These are phyloP conservation scores for Talaromyces nanjingensis DNA, from an alignment of 495 filamentous ascomycete genomes.

Conservation along the genomic window DNA sequence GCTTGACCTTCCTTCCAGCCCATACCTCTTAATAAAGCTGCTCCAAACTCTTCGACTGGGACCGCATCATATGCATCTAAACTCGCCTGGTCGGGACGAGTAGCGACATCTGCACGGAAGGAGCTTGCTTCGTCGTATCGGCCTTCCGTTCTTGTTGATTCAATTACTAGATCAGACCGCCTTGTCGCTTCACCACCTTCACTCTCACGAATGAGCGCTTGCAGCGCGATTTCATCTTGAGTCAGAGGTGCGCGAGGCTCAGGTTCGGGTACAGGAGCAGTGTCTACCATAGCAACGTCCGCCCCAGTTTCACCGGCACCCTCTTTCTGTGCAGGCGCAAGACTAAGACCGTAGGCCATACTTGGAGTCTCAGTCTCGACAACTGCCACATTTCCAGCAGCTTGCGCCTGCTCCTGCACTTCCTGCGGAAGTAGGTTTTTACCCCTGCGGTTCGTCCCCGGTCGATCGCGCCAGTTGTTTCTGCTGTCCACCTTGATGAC, in stretches of 20 bases:
- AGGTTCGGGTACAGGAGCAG: not conserved
- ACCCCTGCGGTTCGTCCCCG: conserved; percentile 39
- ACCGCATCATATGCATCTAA: conserved; percentile 81
- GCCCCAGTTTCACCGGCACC: conserved; percentile 14
- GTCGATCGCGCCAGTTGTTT: conserved; percentile 62
- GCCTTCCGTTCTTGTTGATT: conserved; percentile 23
- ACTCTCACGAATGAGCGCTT: conserved; percentile 61
- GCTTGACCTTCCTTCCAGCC: conserved; percentile 87
- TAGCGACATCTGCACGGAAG: conserved; percentile 58
- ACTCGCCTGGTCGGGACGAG: conserved; percentile 67
- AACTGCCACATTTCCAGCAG: conserved; percentile 21
- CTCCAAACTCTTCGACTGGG: conserved; percentile 91
- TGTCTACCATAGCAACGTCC: conserved; percentile 25
- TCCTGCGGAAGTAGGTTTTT: conserved; percentile 47
- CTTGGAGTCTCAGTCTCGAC: conserved; percentile 32
- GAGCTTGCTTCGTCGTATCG: conserved; percentile 56
- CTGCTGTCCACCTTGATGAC: conserved; percentile 62
- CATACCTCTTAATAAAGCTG: conserved; percentile 80
- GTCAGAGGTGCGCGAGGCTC: conserved; percentile 32
- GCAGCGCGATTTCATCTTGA: conserved; percentile 72
- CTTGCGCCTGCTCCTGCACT: conserved; percentile 45
- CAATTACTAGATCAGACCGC: conserved; percentile 51
- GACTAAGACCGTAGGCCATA: conserved; percentile 40
- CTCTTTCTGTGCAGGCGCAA: conserved; percentile 21
- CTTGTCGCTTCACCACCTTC: conserved; percentile 40